A percentile compares a stretch with the other conserved stretches of the same genome.
phyloP scores from a whole-genome alignment of 371 early-diverging fungal species.

The Mucor racemosus region DNA sequence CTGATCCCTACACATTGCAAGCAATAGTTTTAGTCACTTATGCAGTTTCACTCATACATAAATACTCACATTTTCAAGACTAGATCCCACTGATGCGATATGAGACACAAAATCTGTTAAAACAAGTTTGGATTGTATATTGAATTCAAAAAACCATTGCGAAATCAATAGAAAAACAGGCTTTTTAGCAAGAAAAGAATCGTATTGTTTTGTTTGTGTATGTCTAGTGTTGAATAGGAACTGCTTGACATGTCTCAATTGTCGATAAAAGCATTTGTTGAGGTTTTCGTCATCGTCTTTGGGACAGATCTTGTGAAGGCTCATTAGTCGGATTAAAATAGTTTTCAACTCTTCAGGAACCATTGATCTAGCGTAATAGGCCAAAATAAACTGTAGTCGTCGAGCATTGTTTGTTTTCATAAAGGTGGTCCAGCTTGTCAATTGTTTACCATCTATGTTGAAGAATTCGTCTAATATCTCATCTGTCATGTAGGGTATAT shows the following conservation, averaged over 20 bases:
- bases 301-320: not conserved
- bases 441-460: conserved; percentile 6
- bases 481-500: conserved; percentile 1
- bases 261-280: not conserved
- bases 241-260: conserved; percentile 8
- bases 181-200: not conserved
- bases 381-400: conserved; percentile 5
- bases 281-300: not conserved
- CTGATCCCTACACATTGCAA: not conserved
- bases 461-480: not conserved
- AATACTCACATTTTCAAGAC: not conserved
- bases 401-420: conserved; percentile 1
- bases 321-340: conserved; percentile 1
- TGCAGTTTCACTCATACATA: not conserved
- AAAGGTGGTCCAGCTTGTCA: conserved; percentile 3
- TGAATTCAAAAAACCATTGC: conserved; percentile 20
- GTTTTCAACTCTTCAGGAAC: not conserved
- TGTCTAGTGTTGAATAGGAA: not conserved
- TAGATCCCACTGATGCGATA: not conserved
- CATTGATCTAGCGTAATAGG: not conserved
- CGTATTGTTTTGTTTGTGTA: conserved; percentile 8
- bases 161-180: conserved; percentile 11
- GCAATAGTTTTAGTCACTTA: not conserved
- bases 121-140: not conserved
- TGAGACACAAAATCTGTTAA: not conserved